Evolutionary conservation across 2,329 filamentous ascomycete genomes (phyloP), one percentile per base, ranked within the genome.

Genomic region (Teratosphaeria zuluensis): DNA sequence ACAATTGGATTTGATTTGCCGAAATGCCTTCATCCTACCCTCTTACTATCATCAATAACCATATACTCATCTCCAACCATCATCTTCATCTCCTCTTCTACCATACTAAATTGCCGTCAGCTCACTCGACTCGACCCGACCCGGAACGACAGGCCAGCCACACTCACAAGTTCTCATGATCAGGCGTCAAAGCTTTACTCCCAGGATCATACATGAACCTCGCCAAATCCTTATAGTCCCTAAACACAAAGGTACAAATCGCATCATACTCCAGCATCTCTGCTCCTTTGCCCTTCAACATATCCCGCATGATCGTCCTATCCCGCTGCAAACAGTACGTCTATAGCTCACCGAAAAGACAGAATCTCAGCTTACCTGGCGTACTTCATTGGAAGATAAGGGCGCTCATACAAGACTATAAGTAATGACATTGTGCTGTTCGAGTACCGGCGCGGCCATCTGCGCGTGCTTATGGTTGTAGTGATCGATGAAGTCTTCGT

Each of bases 201-300:
- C 74, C 75, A 52, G 75, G 74, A 65, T 78, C 74, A 64, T 75
- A 78, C 68, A 78, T 69, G 66, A 78, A 78, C 62, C 70, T 73
- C 31, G 76, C 76, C 56, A 77, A 72, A n/a, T 72, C 70, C 56
- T 73, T 69, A 59, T 77, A 78, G 63, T 77, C 75, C 54, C 72
- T 72, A 61, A 78, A 78, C 57, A 77, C 75, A 64, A 78, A 78
- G 11, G 75, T 77, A 68, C 76, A 78, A 35, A 78, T 77, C 54
- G 76, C 76, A 62, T 78, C 76, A 64, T 76, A 78, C 55, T 75
- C 72, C 54, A 76, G 63, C 59, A 78, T 69, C 55, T 72, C 67
- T 8, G 75, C 76, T 16, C 42, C 51, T 57, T 76, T 73, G 21
- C 76, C 76, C 58, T 75, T 74, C 63, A 78, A 66, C 64, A 78